Evolutionary conservation across 2,329 filamentous ascomycete species (phyloP).

Genomic region (Mollisiaceae sp.): DNA sequence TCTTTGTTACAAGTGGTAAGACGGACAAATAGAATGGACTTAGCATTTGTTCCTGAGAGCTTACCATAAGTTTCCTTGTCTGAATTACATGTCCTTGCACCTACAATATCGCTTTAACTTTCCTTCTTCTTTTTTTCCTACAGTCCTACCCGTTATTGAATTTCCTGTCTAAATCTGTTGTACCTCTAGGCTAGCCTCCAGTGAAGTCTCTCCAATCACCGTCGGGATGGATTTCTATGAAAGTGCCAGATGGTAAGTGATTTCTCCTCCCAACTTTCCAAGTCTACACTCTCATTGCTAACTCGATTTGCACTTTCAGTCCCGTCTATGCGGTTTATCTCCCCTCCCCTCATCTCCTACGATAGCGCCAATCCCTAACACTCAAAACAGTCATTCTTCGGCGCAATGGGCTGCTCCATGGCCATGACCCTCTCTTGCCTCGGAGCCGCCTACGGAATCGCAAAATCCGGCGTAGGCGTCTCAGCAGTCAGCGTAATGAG

Average conservation of each 20-base stretch:
- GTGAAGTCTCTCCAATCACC: background rate
- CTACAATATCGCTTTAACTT: too few species aligned
- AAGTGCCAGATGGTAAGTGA: conserved; percentile 26
- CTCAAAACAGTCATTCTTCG: conserved; percentile 74
- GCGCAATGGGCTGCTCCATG: conserved; percentile 90
- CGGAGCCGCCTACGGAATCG: conserved; percentile 95
- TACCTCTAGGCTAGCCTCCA: too few species aligned
- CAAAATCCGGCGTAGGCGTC: conserved; percentile 97
- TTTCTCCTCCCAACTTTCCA: background rate
- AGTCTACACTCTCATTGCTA: background rate
- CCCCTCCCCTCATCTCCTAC: background rate
- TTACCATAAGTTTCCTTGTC: background rate
- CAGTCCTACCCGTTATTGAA: background rate
- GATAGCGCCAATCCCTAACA: background rate
- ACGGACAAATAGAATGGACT: conserved; percentile 16
- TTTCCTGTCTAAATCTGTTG: background rate
- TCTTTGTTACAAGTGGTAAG: background rate
- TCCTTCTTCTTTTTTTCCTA: too few species aligned
- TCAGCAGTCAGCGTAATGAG: conserved; percentile 95
- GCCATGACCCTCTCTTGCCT: conserved; percentile 86
- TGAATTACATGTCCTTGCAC: too few species aligned
- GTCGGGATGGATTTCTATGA: conserved; percentile 19
- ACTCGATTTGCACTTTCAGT: conserved; percentile 18
- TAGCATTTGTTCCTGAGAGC: background rate
- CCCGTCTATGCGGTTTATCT: conserved; percentile 31